These are phyloP conservation scores for Clohesyomyces aquaticus DNA, from an alignment of 495 filamentous ascomycete species.

Conservation along the genomic window DNA sequence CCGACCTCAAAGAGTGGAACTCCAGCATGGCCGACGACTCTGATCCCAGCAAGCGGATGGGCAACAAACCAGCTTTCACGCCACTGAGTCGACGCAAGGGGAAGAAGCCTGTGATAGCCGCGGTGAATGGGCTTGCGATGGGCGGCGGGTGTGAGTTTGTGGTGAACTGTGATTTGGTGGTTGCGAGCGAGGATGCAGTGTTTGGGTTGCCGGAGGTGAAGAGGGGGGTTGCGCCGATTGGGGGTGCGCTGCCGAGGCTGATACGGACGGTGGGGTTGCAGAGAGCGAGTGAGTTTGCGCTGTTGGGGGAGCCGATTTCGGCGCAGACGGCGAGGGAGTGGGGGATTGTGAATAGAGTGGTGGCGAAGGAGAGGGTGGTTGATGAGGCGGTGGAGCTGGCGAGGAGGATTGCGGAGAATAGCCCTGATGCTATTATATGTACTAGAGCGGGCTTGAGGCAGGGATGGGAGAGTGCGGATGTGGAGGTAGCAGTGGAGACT, in stretches of 20 bases:
- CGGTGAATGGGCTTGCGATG: constrained; percentile 37
- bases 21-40: constrained; percentile 15
- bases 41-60: constrained; percentile 19
- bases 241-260: constrained; percentile 29
- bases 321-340: constrained; percentile 20
- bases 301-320: constrained; percentile 22
- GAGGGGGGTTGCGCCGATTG: constrained; percentile 25
- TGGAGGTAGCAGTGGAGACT: constrained; percentile 23
- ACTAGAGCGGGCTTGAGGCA: constrained; percentile 24
- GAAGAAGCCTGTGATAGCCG: constrained; percentile 37
- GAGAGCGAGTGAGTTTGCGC: constrained; percentile 29
- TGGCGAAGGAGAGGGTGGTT: constrained; percentile 18
- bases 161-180: constrained; percentile 35
- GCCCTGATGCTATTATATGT: constrained; percentile 34
- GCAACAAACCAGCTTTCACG: constrained; percentile 16
- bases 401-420: constrained; percentile 26
- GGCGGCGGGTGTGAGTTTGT: constrained; percentile 35
- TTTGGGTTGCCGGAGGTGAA: constrained; percentile 37
- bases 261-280: constrained; percentile 33
- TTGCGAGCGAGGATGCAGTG: constrained; percentile 23
- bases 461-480: constrained; percentile 27
- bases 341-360: constrained; percentile 30
- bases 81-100: constrained; percentile 26
- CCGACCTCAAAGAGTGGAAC: constrained; percentile 39
- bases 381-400: constrained; percentile 27